Conservation (phyloP, 2,329 filamentous ascomycete genomes). For the Aphanoascus verrucosus region DNA sequence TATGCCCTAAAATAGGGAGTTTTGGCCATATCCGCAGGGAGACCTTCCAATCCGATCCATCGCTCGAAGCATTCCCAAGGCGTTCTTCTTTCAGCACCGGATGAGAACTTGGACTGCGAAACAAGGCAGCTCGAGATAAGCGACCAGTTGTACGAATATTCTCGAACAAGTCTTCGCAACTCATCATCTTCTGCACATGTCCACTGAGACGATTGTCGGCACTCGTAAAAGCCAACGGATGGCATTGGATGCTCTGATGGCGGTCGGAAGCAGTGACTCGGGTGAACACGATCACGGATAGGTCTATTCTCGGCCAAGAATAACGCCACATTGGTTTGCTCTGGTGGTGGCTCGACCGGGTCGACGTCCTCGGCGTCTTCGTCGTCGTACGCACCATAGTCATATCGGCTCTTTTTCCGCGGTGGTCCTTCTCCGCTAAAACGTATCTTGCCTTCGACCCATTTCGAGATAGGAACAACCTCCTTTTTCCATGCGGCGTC, state of each 20-base stretch:
- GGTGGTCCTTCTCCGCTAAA: conserved; percentile 56
- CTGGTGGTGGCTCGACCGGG: conserved; percentile 45
- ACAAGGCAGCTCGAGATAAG: conserved; percentile 74
- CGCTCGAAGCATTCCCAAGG: conserved; percentile 98
- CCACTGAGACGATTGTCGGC: conserved; percentile 80
- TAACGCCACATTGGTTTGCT: conserved; percentile 67
- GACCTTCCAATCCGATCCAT: conserved; percentile 83
- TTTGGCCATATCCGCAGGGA: conserved; percentile 88
- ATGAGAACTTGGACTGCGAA: conserved; percentile 64
- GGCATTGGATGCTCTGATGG: conserved; percentile 90
- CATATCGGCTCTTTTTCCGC: conserved; percentile 69
- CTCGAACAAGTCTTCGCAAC: conserved; percentile 69
- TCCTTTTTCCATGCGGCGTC: conserved; percentile 64
- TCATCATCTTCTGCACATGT: conserved; percentile 83
- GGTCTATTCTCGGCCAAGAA: conserved; percentile 84
- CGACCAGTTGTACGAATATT: conserved; percentile 97
- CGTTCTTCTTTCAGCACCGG: conserved; percentile 77
- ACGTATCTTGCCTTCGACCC: conserved; percentile 67
- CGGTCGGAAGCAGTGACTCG: conserved; percentile 83
- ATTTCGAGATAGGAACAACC: conserved; percentile 78
- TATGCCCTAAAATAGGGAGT: conserved; percentile 86
- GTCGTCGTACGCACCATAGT: conserved; percentile 54
- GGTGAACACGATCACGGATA: conserved; percentile 80
- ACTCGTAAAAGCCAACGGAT: conserved; percentile 79
- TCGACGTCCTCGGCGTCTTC: conserved; percentile 53